Percentiles rank a stretch among this genome's conserved stretches.
Evolutionary conservation across 306 rosid genomes (phyloP).

Genomic region (Medicago ruthenica): DNA sequence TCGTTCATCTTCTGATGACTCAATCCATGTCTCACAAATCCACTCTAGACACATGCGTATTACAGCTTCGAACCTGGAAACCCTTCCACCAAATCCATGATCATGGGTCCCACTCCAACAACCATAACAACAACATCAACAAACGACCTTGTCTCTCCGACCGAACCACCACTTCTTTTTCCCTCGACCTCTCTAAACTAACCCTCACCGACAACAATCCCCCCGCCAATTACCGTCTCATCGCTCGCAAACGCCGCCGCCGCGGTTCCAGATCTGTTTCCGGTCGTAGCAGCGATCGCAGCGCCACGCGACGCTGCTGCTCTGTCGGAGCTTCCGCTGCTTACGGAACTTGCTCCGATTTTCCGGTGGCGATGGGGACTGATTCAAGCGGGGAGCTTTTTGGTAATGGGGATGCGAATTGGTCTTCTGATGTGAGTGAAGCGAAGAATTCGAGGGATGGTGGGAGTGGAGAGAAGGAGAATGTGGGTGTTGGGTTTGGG

Average conservation of each 20-base stretch:
- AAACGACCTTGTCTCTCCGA: constrained; percentile 95
- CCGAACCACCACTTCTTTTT: constrained; percentile 71
- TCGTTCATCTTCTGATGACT: constrained; percentile 20
- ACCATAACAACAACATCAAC: constrained; percentile 44
- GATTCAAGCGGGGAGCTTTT: constrained; percentile 98
- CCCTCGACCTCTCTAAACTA: constrained; percentile 74
- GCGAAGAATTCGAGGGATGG: constrained; percentile 74
- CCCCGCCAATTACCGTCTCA: constrained; percentile 55
- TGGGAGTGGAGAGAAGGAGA: constrained; percentile 75
- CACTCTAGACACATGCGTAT: constrained; percentile 66
- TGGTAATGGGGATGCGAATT: constrained; percentile 80
- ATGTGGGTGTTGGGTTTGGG: constrained; percentile 66
- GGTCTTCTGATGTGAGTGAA: constrained; percentile 96
- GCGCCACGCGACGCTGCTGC: constrained; percentile 87
- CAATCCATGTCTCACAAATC: constrained; percentile 69
- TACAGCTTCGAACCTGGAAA: constrained; percentile 77
- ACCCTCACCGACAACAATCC: constrained; percentile 57
- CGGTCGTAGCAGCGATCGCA: constrained; percentile 96
- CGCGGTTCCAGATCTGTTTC: constrained; percentile 93
- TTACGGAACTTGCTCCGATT: constrained; percentile 92
- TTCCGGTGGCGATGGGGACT: constrained; percentile 88
- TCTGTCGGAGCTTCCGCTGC: constrained; percentile 95
- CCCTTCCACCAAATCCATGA: constrained; percentile 63
- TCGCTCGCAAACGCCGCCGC: constrained; percentile 84
- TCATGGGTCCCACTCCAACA: background rate